A percentile compares a stretch with the other conserved stretches of the same genome.
These are phyloP conservation scores for Pyrrhoderma noxium DNA, from an alignment of 1,284 basidiomycete genomes.

Conservation along the genomic window DNA sequence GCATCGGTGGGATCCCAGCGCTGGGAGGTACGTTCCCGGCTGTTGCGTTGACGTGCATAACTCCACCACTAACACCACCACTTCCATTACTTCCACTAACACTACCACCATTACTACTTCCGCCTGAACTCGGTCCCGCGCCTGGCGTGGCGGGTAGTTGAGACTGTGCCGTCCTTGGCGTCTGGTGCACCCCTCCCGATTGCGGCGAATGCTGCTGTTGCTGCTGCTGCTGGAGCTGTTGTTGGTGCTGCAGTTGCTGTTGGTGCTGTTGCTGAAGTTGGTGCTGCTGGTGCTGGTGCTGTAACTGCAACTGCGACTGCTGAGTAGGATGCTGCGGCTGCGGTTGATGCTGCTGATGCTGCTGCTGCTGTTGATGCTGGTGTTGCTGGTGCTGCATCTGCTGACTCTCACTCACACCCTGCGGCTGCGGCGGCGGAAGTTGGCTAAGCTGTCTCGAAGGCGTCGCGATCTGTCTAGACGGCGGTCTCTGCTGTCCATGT, in stretches of 20 bases:
- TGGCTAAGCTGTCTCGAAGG: neutral
- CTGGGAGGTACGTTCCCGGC: neutral
- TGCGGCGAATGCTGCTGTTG: conserved; percentile 23
- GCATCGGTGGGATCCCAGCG: conserved; percentile 7
- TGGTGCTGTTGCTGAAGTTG: conserved; percentile 17
- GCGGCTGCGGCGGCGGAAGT: neutral
- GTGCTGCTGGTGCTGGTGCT: conserved; percentile 18
- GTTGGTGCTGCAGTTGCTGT: conserved; percentile 22
- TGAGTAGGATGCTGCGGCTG: neutral
- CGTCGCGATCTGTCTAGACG: too few relatives aligned
- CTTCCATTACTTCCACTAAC: too few relatives aligned
- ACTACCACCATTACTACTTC: neutral
- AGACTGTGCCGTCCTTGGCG: conserved; percentile 29
- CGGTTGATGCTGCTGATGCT: neutral
- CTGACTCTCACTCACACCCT: neutral
- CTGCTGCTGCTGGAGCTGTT: conserved; percentile 21
- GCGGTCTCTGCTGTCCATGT: too few relatives aligned
- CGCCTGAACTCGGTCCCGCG: conserved; percentile 6
- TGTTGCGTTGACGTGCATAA: too few relatives aligned
- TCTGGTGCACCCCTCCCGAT: conserved; percentile 24
- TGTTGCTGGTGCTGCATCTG: conserved; percentile 1
- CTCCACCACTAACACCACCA: too few relatives aligned
- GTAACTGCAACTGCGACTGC: conserved; percentile 11
- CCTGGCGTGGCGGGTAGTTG: conserved; percentile 12
- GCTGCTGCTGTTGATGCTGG: conserved; percentile 1